Evolutionary conservation across 78 protist genomes (phyloP).

Genomic region (Pelomyxa schiedti): DNA sequence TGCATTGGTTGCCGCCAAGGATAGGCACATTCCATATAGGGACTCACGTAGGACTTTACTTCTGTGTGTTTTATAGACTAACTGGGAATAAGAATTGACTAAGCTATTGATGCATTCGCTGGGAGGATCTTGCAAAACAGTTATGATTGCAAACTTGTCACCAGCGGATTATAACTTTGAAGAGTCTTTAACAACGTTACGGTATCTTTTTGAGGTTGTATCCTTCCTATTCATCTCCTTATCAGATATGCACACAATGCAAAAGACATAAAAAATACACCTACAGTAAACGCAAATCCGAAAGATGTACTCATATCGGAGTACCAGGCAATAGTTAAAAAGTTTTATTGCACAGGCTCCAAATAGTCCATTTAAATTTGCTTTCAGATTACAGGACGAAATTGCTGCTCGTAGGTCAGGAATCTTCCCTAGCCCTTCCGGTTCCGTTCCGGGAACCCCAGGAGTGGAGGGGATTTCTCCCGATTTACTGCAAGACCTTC

Average conservation of each 20-base stretch:
- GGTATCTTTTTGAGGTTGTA: not conserved
- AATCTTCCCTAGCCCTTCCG: too few species aligned
- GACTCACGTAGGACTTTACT: constrained; percentile 10
- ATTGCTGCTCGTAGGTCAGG: too few species aligned
- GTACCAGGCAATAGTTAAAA: constrained; percentile 49
- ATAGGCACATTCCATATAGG: constrained; percentile 63
- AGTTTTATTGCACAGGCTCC: too few species aligned
- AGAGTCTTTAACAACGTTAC: constrained; percentile 67
- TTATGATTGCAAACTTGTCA: constrained; percentile 55
- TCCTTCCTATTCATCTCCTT: not conserved
- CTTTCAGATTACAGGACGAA: too few species aligned
- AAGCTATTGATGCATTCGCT: constrained; percentile 61
- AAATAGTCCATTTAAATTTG: too few species aligned
- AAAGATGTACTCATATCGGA: constrained; percentile 74
- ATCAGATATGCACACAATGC: constrained; percentile 78
- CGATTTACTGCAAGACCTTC: not conserved
- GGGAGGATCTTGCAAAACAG: constrained; percentile 72
- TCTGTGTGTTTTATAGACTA: not conserved
- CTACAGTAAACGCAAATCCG: constrained; percentile 74
- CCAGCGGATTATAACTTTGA: constrained; percentile 69
- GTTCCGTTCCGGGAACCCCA: too few species aligned
- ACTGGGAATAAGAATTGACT: constrained; percentile 63
- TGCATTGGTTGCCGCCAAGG: constrained; percentile 11
- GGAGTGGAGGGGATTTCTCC: not conserved
- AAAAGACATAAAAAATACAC: constrained; percentile 65